Evolutionary conservation across 2,329 filamentous ascomycete genomes (phyloP), one percentile per base, ranked within the genome.

Genomic region (Mollisiaceae sp.): DNA sequence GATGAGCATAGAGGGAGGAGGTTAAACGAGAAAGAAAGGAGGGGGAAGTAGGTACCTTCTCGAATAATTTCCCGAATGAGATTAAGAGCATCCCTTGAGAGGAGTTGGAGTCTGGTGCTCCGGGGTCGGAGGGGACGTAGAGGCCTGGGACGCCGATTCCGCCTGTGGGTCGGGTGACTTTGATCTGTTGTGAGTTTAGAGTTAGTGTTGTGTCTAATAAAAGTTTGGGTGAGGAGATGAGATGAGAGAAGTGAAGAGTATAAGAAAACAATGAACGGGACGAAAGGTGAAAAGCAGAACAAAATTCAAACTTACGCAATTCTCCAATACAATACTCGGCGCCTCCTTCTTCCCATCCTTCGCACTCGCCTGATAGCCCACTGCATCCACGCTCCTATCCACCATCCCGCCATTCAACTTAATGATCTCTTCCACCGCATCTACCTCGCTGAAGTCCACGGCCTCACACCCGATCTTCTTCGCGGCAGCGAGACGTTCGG

Each of bases 21-120:
- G 6, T 3, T 32, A 6, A 32, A 32, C 3, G 27, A 32, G 27
- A 32, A 3, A 32, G 27, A 22, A 22, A 38, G n/a, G 14, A 15
- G n/a, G n/a, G n/a, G n/a, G n/a, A n/a, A n/a, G n/a, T n/a, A n/a
- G n/a, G 60, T 71, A 83, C 86, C 81, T 90, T 90, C 70, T 90
- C 87, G 70, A 90, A 90, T 0, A 90, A 78, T 75, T 90, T 90
- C 63, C 88, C 87, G 70, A 90, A 90, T 62, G 83, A 86, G 35
- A 90, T 79, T 67, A 86, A 79, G 62, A 90, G 85, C 80, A 88
- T 85, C 0, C 88, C 88, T 71, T 88, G 86, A n/a, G 82, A 84
- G 20, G 82, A 80, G 52, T 86, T 83, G 61, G 81, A 81, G 66
- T 90, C 87, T 1, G 86, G 83, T 38, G 87, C 88, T 56, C 88